Evolutionary conservation across 1,284 basidiomycete species (phyloP), one percentile per base, ranked within the genome.

Genomic region (Caloboletus inedulis): DNA sequence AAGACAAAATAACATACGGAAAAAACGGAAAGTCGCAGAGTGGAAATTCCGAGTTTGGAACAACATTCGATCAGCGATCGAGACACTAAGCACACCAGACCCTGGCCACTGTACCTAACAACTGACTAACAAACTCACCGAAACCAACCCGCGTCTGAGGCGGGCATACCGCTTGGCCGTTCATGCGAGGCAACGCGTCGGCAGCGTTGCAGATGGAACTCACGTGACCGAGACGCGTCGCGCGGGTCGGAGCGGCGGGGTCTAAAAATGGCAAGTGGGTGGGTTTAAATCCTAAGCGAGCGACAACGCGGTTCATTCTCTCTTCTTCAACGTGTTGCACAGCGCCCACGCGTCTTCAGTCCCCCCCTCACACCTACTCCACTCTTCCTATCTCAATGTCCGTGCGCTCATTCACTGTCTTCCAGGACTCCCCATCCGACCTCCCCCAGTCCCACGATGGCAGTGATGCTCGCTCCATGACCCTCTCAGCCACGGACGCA

Each of bases 361-460:
- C 12, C 49, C 49, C 37, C 35, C 18, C n/a, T 37, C 52, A 50
- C 52, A 42, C 16, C 43, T 46, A 40, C 57, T 14, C 48, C 47
- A 42, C 35, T 40, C 48, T 40, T 52, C 44, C 58, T 55, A 58
- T 55, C 59, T 54, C 59, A 60, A 81, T 85, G 77, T 72, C 81
- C 61, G 68, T 73, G 54, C 80, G 82, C 54, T 73, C 72, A 31
- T 89, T 89, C 64, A 78, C 79, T 47, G 81, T 89, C 51, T 89
- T 87, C 68, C 77, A 79, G 59, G 86, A 89, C 69, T 58, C 69
- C 34, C 72, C 75, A 21, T 55, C 70, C 48, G 66, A 57, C 42
- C 43, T 59, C 41, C 59, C 34, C 59, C 69, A 71, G 65, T 56
- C 56, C 57, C 44, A 53, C 63, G 43, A 64, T 57, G 59, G 62